phyloP scores from a whole-genome alignment of 257 asterid species.

The Coffea canephora region DNA sequence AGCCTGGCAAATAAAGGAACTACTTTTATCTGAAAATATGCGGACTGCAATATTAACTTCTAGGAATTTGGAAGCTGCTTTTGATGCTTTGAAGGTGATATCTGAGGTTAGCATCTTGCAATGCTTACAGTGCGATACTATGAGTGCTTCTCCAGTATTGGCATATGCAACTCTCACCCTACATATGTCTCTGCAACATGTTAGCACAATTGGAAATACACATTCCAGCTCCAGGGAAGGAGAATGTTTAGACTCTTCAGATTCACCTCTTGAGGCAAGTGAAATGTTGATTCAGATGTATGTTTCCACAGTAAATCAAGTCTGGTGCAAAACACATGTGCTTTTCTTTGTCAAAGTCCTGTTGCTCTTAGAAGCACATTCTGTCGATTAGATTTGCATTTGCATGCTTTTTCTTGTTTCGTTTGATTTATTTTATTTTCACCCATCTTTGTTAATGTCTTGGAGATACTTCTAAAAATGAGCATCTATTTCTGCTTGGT shows the following conservation, averaged over 20 bases:
- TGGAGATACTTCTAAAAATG: neutral
- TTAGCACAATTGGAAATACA: slow-evolving; percentile 33
- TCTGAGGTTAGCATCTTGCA: slow-evolving; percentile 78
- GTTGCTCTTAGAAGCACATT: neutral
- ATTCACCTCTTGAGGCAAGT: slow-evolving; percentile 57
- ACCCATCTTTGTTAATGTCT: neutral
- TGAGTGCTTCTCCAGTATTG: slow-evolving; percentile 49
- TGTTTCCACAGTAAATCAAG: neutral
- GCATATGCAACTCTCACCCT: slow-evolving; percentile 69
- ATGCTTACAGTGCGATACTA: slow-evolving; percentile 47
- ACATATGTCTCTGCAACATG: slow-evolving; percentile 59
- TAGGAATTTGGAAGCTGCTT: slow-evolving; percentile 43
- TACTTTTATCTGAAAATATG: slow-evolving; percentile 62
- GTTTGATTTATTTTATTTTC: neutral
- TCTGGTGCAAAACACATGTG: neutral
- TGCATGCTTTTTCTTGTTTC: neutral
- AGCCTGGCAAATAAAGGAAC: slow-evolving; percentile 91
- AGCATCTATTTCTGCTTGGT: neutral
- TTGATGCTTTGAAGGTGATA: slow-evolving; percentile 57
- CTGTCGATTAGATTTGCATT: neutral
- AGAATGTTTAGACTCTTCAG: slow-evolving; percentile 15
- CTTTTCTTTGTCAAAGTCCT: neutral
- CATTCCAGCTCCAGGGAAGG: slow-evolving; percentile 10
- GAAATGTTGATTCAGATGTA: slow-evolving; percentile 6
- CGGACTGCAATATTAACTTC: slow-evolving; percentile 53